phyloP scores from a whole-genome alignment of 2,329 filamentous ascomycete genomes.

The Camptophora hylomeconis region DNA sequence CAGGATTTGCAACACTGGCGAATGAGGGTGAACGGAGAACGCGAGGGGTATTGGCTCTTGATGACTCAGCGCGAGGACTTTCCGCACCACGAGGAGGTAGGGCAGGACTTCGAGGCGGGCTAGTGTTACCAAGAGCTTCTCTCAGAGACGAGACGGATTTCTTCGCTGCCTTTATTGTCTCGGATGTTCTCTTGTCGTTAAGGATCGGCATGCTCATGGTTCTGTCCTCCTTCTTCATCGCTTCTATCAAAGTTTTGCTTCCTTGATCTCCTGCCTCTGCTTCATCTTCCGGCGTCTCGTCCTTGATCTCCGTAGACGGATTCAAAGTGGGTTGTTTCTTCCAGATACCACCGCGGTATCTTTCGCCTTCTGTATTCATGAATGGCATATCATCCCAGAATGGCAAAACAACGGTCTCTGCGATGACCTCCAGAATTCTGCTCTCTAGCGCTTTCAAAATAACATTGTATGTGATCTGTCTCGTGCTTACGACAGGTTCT shows the following conservation, averaged over 20 bases:
- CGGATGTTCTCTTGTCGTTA: conserved; percentile 26
- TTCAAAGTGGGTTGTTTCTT: conserved; percentile 24
- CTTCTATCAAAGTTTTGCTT: conserved; percentile 9
- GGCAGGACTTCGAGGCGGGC: conserved; percentile 12
- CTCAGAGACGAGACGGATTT: conserved; percentile 12
- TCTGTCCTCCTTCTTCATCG: conserved; percentile 18
- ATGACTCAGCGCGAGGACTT: conserved; percentile 21
- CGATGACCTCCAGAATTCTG: conserved; percentile 83
- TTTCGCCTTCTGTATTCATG: conserved; percentile 63
- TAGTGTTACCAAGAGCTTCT: conserved; percentile 16
- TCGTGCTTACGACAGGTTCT: conserved; percentile 85
- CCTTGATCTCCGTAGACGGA: conserved; percentile 18
- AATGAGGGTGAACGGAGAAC: conserved; percentile 50
- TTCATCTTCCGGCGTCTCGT: conserved; percentile 21
- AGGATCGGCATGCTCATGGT: conserved; percentile 24
- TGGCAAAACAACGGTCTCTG: conserved; percentile 78
- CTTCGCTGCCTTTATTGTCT: conserved; percentile 25
- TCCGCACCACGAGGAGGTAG: conserved; percentile 13
- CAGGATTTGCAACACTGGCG: conserved; percentile 47
- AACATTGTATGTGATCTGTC: conserved; percentile 88
- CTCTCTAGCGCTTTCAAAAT: conserved; percentile 91
- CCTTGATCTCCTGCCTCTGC: conserved; percentile 12
- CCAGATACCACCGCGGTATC: conserved; percentile 79
- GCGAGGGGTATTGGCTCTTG: conserved; percentile 36
- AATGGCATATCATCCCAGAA: conserved; percentile 97